Percentiles rank a stretch among this genome's conserved stretches.
Conservation (phyloP, 495 filamentous ascomycete species). For the Saxispiralis lemnorum region DNA sequence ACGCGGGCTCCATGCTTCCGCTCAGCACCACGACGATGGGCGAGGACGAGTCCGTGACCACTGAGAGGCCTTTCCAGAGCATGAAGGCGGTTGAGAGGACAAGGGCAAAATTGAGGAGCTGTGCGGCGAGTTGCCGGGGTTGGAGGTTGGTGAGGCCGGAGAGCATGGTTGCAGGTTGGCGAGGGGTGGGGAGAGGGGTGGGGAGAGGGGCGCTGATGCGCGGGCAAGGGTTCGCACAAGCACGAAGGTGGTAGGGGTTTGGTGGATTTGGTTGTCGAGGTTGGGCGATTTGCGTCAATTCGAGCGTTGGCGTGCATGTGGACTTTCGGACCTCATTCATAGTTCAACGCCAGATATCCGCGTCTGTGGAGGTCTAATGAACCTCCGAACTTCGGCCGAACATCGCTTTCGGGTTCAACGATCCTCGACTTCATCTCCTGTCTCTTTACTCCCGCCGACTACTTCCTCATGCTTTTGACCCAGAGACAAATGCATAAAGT, state of each 20-base stretch:
- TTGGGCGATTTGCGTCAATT: neutral
- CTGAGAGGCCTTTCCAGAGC: constrained; percentile 92
- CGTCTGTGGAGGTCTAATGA: too few relatives aligned
- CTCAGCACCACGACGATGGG: constrained; percentile 93
- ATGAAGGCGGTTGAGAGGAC: constrained; percentile 92
- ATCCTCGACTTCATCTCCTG: too few relatives aligned
- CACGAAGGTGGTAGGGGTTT: too few relatives aligned
- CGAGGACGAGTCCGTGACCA: constrained; percentile 68
- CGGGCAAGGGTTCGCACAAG: too few relatives aligned
- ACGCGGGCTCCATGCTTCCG: constrained; percentile 92
- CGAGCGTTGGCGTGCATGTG: too few relatives aligned
- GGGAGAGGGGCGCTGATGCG: too few relatives aligned
- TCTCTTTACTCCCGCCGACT: too few relatives aligned
- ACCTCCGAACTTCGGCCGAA: neutral
- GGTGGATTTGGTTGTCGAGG: too few relatives aligned
- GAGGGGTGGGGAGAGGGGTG: neutral
- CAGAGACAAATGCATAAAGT: too few relatives aligned
- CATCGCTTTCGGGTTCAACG: too few relatives aligned
- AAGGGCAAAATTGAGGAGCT: constrained; percentile 86
- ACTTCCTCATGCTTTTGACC: too few relatives aligned
- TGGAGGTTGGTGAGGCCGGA: constrained; percentile 42
- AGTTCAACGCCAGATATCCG: too few relatives aligned
- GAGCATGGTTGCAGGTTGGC: constrained; percentile 39
- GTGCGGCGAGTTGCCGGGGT: constrained; percentile 69
- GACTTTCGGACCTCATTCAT: neutral